Evolutionary conservation across 495 filamentous ascomycete genomes (phyloP).

Genomic region (Hypoxylon cercidicola): DNA sequence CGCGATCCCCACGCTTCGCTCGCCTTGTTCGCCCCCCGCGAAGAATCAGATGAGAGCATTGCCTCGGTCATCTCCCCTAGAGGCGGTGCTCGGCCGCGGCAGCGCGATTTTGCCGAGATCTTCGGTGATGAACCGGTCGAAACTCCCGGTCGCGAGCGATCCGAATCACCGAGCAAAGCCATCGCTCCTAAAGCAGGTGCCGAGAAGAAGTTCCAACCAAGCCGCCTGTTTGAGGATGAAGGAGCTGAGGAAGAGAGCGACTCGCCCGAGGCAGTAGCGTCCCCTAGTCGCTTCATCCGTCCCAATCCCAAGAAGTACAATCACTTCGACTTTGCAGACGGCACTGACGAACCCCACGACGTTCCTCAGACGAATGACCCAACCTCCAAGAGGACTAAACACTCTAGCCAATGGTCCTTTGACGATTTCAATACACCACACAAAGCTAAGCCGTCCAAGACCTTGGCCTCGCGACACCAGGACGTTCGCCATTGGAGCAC

Average conservation of each 20-base stretch:
- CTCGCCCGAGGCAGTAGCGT: constrained; percentile 49
- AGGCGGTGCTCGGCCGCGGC: constrained; percentile 56
- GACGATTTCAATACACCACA: constrained; percentile 84
- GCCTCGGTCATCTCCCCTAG: constrained; percentile 63
- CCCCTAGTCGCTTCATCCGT: constrained; percentile 63
- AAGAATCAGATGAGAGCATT: constrained; percentile 59
- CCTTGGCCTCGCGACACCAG: constrained; percentile 58
- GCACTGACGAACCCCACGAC: constrained; percentile 58
- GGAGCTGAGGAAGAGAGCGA: constrained; percentile 53
- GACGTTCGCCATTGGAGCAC: constrained; percentile 76
- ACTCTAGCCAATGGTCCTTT: constrained; percentile 81
- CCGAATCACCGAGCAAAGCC: constrained; percentile 56
- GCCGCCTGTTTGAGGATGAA: constrained; percentile 75
- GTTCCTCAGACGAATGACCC: constrained; percentile 46
- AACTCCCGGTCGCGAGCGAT: constrained; percentile 56
- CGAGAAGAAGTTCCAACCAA: constrained; percentile 74
- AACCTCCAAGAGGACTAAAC: constrained; percentile 65
- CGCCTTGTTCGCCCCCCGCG: constrained; percentile 73
- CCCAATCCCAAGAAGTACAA: constrained; percentile 77
- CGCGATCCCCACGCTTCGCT: constrained; percentile 81
- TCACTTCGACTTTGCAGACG: constrained; percentile 87
- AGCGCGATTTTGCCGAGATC: constrained; percentile 64
- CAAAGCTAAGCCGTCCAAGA: constrained; percentile 63
- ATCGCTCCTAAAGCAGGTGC: constrained; percentile 71
- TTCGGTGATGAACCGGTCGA: constrained; percentile 55